Conservation (phyloP, 1,284 basidiomycete species). For the Microbotryum scabiosae region DNA sequence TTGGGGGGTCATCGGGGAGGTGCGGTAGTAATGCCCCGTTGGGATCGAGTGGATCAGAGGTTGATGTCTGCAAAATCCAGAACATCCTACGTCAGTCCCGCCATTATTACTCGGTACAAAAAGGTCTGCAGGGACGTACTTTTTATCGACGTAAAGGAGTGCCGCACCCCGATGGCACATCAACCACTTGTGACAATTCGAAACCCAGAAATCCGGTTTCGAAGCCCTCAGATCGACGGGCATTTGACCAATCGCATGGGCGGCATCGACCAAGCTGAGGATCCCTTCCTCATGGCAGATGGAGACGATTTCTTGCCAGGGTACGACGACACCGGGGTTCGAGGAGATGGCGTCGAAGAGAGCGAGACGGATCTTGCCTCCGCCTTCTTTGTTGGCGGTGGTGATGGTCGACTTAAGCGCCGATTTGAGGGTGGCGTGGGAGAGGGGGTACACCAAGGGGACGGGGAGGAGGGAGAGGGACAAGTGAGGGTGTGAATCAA, state of each 20-base stretch:
- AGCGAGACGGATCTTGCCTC: constrained; percentile 31
- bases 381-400: constrained; percentile 19
- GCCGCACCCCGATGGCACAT: constrained; percentile 36
- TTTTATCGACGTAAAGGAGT: constrained; percentile 35
- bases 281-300: constrained; percentile 33
- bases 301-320: constrained; percentile 36
- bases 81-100: constrained; percentile 5
- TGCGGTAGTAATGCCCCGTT: constrained; percentile 12
- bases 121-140: background rate
- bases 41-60: constrained; percentile 29
- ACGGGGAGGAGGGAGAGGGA: constrained; percentile 34
- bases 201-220: constrained; percentile 38
- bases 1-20: background rate
- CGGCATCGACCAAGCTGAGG: constrained; percentile 37
- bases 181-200: constrained; percentile 37
- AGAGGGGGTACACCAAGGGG: constrained; percentile 33
- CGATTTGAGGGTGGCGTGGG: constrained; percentile 33
- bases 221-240: constrained; percentile 31
- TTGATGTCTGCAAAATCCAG: constrained; percentile 11
- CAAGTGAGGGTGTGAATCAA: constrained; percentile 32
- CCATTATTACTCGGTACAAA: background rate
- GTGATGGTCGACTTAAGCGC: constrained; percentile 21
- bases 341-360: constrained; percentile 38
- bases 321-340: constrained; percentile 37
- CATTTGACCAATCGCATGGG: constrained; percentile 39